Evolutionary conservation across 495 filamentous ascomycete species (phyloP).

Genomic region (Jackrogersella multiformis): DNA sequence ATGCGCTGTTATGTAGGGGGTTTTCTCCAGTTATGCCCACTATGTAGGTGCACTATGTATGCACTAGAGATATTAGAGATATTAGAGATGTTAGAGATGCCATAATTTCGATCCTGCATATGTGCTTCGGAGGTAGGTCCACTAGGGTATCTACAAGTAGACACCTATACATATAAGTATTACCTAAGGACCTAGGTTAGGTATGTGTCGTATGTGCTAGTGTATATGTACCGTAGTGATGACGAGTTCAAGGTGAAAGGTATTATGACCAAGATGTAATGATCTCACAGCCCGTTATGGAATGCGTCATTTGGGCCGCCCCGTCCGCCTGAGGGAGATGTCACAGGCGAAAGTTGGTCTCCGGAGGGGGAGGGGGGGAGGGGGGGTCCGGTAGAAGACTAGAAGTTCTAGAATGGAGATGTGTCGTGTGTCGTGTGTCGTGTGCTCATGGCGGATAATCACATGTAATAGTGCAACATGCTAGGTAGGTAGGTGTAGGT

Average conservation of each 20-base stretch:
- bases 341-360: background rate
- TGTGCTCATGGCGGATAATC: constrained; percentile 40
- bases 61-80: too few species aligned
- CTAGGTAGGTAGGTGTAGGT: too few species aligned
- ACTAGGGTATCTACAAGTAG: too few species aligned
- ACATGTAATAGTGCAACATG: constrained; percentile 35
- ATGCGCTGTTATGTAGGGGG: background rate
- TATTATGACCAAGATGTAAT: constrained; percentile 14
- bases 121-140: too few species aligned
- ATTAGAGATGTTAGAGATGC: too few species aligned
- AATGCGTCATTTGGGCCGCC: constrained; percentile 30
- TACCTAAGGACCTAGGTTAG: too few species aligned
- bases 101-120: too few species aligned
- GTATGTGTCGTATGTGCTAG: background rate
- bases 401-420: background rate
- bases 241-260: constrained; percentile 12
- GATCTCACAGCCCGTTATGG: constrained; percentile 1
- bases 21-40: constrained; percentile 1
- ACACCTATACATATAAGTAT: too few species aligned
- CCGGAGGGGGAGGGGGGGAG: background rate
- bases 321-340: too few species aligned
- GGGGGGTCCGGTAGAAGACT: background rate
- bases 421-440: constrained; percentile 32
- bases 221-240: constrained; percentile 1
- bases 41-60: too few species aligned